Conservation (phyloP, 169 alveolate genomes). For the Eimeria falciformis region DNA sequence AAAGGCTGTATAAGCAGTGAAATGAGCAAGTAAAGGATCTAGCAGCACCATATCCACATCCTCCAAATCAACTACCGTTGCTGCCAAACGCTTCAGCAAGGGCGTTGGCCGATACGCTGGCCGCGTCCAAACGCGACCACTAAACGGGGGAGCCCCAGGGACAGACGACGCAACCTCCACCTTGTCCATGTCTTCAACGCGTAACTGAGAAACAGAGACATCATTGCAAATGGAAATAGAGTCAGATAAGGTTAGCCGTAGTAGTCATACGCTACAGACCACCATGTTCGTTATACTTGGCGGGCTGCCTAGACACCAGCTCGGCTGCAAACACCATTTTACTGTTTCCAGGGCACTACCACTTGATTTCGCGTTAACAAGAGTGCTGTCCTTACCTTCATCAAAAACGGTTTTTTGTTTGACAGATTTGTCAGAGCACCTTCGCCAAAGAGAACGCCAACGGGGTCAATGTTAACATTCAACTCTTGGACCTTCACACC, state of each 20-base stretch:
- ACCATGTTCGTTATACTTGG: background rate
- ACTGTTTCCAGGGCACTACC: no score
- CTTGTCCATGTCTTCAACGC: conserved; percentile 50
- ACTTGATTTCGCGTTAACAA: background rate
- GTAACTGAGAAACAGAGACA: background rate
- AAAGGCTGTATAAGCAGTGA: conserved; percentile 48
- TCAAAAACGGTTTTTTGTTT: conserved; percentile 44
- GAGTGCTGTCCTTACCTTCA: conserved; percentile 10
- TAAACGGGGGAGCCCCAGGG: conserved; percentile 62
- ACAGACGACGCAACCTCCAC: conserved; percentile 59
- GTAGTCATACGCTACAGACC: background rate
- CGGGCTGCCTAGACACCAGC: background rate
- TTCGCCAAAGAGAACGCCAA: conserved; percentile 37
- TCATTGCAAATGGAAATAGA: background rate
- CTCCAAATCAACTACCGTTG: conserved; percentile 29
- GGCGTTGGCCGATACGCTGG: conserved; percentile 53
- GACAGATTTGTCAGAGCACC: conserved; percentile 11
- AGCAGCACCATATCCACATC: conserved; percentile 44
- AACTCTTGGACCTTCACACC: conserved; percentile 44
- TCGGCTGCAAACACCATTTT: no score
- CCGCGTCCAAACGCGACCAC: conserved; percentile 53
- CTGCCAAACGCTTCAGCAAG: conserved; percentile 36
- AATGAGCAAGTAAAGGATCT: conserved; percentile 46
- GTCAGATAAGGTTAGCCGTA: no score
- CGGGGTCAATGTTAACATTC: conserved; percentile 30